Evolutionary conservation across 2,329 filamentous ascomycete genomes (phyloP).

Genomic region (Balansia obtecta): DNA sequence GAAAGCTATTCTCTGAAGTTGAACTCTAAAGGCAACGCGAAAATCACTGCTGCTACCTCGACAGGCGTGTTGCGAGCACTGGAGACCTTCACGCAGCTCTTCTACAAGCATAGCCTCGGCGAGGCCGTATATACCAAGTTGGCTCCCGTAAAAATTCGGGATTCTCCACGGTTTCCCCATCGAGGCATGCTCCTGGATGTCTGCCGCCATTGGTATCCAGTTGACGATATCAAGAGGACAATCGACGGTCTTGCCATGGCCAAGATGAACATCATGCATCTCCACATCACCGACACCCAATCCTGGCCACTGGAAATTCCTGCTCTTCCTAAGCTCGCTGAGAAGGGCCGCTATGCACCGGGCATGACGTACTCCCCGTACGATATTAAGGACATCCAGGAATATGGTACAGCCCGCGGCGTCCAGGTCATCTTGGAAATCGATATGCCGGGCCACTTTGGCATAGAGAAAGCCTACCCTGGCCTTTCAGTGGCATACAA

Average conservation of each 20-base stretch:
- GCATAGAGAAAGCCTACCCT: conserved; percentile 42
- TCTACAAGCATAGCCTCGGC: conserved; percentile 55
- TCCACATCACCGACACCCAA: conserved; percentile 74
- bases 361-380: conserved; percentile 54
- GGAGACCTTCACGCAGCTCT: conserved; percentile 67
- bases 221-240: conserved; percentile 56
- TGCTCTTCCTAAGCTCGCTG: conserved; percentile 53
- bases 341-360: conserved; percentile 59
- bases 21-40: conserved; percentile 42
- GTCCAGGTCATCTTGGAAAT: conserved; percentile 50
- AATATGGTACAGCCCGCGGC: conserved; percentile 52
- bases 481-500: conserved; percentile 43
- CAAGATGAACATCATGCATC: conserved; percentile 73
- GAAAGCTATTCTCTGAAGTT: conserved; percentile 64
- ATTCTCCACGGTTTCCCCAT: conserved; percentile 62
- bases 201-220: conserved; percentile 57
- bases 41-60: conserved; percentile 52
- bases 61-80: conserved; percentile 61
- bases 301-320: conserved; percentile 79
- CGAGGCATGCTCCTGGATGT: conserved; percentile 73
- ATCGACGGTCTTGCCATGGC: conserved; percentile 68
- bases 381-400: conserved; percentile 55
- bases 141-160: conserved; percentile 60
- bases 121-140: conserved; percentile 51
- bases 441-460: conserved; percentile 48